phyloP scores from a whole-genome alignment of 495 filamentous ascomycete species.

The Xylaria intraflava region DNA sequence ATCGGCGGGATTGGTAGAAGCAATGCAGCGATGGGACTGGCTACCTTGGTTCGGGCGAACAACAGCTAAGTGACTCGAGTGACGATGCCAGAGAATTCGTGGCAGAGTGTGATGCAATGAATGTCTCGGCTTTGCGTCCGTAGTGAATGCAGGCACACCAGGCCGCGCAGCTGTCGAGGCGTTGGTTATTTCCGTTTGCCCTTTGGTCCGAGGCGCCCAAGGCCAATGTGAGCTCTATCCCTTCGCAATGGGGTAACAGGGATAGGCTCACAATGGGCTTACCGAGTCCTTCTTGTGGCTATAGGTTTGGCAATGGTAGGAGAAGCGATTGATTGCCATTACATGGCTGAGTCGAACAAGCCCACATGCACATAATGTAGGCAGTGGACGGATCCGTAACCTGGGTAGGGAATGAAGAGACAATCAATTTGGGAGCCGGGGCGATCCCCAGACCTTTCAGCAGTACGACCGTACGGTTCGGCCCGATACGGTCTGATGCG shows the following conservation, averaged over 20 bases:
- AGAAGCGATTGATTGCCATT: neutral
- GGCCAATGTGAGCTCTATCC: neutral
- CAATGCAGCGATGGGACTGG: too few species aligned
- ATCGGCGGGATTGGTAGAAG: too few species aligned
- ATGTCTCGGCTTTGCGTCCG: neutral
- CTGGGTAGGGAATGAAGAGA: too few species aligned
- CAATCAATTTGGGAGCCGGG: too few species aligned
- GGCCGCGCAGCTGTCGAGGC: neutral
- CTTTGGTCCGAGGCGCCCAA: neutral
- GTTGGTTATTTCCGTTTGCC: neutral
- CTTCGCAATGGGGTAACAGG: neutral
- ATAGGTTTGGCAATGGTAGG: neutral
- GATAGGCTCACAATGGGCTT: neutral
- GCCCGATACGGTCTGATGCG: too few species aligned
- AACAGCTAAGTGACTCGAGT: neutral
- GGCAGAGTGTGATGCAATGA: constrained; percentile 7
- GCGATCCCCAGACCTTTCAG: too few species aligned
- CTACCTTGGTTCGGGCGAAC: neutral
- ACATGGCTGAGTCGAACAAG: too few species aligned
- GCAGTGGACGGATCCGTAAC: too few species aligned
- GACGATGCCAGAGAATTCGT: neutral
- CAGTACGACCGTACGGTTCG: too few species aligned
- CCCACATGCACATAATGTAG: too few species aligned
- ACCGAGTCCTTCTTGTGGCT: neutral
- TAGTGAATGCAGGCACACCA: too few species aligned